A percentile compares a stretch with the other conserved stretches of the same genome.
These are phyloP conservation scores for Aspergillus clavatus DNA, from an alignment of 2,329 filamentous ascomycete species.

Conservation along the genomic window DNA sequence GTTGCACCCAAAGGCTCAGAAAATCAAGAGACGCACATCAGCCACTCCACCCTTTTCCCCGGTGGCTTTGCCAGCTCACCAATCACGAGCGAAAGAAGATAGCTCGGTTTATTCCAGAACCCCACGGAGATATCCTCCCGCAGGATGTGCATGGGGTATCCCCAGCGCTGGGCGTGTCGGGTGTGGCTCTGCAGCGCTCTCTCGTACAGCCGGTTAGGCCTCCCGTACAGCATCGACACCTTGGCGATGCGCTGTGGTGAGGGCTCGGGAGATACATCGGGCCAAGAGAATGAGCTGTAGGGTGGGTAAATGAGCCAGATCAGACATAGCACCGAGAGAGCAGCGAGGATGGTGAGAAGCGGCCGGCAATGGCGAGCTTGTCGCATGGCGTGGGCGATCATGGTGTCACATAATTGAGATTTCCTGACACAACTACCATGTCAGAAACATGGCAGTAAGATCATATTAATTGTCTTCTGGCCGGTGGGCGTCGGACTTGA, in stretches of 20 bases:
- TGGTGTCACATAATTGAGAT: background rate
- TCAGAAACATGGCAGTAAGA: too few species aligned
- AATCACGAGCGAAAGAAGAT: conserved; percentile 27
- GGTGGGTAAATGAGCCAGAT: background rate
- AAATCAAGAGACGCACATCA: conserved; percentile 24
- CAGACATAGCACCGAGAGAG: background rate
- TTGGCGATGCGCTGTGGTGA: conserved; percentile 20
- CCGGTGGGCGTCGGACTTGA: background rate
- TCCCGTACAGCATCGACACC: conserved; percentile 33
- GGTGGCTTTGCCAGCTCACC: conserved; percentile 30
- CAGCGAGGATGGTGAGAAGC: background rate
- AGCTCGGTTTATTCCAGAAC: conserved; percentile 34
- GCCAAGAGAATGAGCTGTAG: background rate
- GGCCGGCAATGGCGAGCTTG: background rate
- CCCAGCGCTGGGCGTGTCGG: conserved; percentile 30
- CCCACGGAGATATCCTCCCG: conserved; percentile 29
- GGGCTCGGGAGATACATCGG: background rate
- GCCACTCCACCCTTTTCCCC: conserved; percentile 31
- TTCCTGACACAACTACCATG: too few species aligned
- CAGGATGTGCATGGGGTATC: conserved; percentile 35
- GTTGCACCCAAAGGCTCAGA: too few species aligned
- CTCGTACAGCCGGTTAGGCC: conserved; percentile 30
- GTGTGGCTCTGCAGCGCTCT: conserved; percentile 33
- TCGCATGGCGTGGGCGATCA: background rate
- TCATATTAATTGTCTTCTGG: too few species aligned